Conservation (phyloP, 257 asterid species). For the Capsicum chinense region DNA sequence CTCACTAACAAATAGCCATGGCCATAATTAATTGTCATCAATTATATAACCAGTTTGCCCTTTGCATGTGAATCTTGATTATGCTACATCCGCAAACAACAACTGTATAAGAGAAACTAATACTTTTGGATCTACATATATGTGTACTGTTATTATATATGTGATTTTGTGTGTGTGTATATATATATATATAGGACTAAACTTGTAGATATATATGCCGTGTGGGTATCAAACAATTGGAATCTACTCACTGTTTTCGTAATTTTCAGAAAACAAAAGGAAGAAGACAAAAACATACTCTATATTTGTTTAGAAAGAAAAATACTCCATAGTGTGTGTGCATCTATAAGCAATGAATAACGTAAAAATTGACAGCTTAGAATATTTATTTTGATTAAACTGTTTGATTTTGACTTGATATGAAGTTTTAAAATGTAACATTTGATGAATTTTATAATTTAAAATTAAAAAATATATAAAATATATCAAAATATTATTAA, state of each 20-base stretch:
- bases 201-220: neutral
- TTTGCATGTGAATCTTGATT: constrained; percentile 34
- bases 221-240: constrained; percentile 4
- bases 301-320: neutral
- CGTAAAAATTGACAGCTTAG: neutral
- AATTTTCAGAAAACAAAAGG: neutral
- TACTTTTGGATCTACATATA: neutral
- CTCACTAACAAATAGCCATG: constrained; percentile 16
- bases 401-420: too few species aligned
- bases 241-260: neutral
- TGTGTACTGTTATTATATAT: neutral
- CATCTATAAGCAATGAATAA: constrained; percentile 1
- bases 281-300: neutral
- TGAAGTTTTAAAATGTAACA: too few species aligned
- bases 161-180: neutral
- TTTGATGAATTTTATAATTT: too few species aligned
- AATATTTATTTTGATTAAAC: too few species aligned
- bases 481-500: too few species aligned
- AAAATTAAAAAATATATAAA: too few species aligned
- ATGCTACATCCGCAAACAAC: constrained; percentile 36
- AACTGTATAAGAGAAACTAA: constrained; percentile 12
- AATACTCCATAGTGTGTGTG: neutral
- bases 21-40: neutral
- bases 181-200: neutral
- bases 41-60: too few species aligned